Base-by-base conservation (phyloP, 352 stramenopile genomes). In the Pseudoperonospora humuli region DNA sequence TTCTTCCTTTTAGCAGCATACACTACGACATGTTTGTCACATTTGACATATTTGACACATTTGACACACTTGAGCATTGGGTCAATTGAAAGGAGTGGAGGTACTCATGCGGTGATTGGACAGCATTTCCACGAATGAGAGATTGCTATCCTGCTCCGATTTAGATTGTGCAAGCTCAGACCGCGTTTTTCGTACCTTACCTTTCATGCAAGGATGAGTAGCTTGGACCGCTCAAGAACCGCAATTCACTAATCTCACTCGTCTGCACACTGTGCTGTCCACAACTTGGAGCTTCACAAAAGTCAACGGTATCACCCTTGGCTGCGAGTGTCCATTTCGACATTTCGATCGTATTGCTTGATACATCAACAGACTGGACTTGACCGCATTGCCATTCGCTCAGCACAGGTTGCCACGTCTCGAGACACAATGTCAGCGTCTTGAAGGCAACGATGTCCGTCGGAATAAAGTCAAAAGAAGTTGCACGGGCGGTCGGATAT, bases 351-450 rank as follows among this genome's bases (percentile, higher is more conserved):
- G 29, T 19, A 42, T 14, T 49, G 15, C 44, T 27, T 2, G 21
- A 45, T 2, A 15, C 14, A 31, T 52, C 47, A 7, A 49, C 27
- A 8, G 39, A 48, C 27, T 55, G 40, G 29, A 86, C 62, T 20
- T 63, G 40, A 2, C 68, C 78, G 41, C 72, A 79, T 33, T 70
- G 61, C 78, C 78, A 90, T 2, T 75, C 70, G 38, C 75, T 90
- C 17, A 76, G 18, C 3, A 85, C 39, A 35, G 78, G 78, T 42
- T 90, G 75, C 49, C 70, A 90, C n/a, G 75, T 87, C 53, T 85
- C 69, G 34, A 86, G 64, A 26, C 75, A 87, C 21, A 90, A 51
- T 24, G 68, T 75, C 25, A 90, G 56, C 14, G 77, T 90, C 54
- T 85, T 86, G 54, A 82, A 87, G 3, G 70, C 75, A 42, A 90